These are phyloP conservation scores for Agaricus subrufescens DNA, from an alignment of 768 basidiomycete genomes.

Conservation along the genomic window DNA sequence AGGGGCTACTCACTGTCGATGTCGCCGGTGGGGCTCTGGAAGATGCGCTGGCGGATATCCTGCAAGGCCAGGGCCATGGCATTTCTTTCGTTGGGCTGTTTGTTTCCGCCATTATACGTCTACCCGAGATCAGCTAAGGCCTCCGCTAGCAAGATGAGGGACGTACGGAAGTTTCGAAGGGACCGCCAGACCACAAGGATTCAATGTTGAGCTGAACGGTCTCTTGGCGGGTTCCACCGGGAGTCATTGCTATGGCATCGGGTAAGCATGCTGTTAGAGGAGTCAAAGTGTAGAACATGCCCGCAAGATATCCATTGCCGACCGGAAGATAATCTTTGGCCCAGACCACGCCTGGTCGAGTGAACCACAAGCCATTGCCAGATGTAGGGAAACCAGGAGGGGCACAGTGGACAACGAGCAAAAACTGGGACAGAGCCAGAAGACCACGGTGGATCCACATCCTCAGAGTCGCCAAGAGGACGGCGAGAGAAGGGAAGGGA, in stretches of 20 bases:
- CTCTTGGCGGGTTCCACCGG: slow-evolving; percentile 58
- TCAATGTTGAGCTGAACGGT: slow-evolving; percentile 69
- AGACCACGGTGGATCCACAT: slow-evolving; percentile 21
- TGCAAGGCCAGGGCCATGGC: slow-evolving; percentile 47
- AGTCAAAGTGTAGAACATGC: slow-evolving; percentile 24
- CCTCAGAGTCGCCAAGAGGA: slow-evolving; percentile 9
- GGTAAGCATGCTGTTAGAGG: background rate
- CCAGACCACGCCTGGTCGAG: slow-evolving; percentile 49
- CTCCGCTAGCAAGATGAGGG: background rate
- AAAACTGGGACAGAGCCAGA: slow-evolving; percentile 20
- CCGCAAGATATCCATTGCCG: slow-evolving; percentile 71
- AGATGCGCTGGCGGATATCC: slow-evolving; percentile 50
- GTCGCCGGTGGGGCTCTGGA: slow-evolving; percentile 52
- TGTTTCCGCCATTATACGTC: slow-evolving; percentile 74
- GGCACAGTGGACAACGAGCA: slow-evolving; percentile 11
- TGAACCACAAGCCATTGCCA: slow-evolving; percentile 78
- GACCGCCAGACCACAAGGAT: slow-evolving; percentile 72
- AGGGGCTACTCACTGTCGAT: slow-evolving; percentile 41
- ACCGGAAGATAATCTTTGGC: slow-evolving; percentile 58
- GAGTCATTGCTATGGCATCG: slow-evolving; percentile 50
- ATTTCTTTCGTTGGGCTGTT: slow-evolving; percentile 36
- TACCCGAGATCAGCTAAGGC: slow-evolving; percentile 14
- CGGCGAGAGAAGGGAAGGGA: slow-evolving; percentile 1
- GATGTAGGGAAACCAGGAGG: slow-evolving; percentile 56
- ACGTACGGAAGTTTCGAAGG: slow-evolving; percentile 59